A percentile compares a stretch with the other conserved stretches of the same genome.
Conservation (phyloP, 73 alveolate species). For the Uronychia setigera region DNA sequence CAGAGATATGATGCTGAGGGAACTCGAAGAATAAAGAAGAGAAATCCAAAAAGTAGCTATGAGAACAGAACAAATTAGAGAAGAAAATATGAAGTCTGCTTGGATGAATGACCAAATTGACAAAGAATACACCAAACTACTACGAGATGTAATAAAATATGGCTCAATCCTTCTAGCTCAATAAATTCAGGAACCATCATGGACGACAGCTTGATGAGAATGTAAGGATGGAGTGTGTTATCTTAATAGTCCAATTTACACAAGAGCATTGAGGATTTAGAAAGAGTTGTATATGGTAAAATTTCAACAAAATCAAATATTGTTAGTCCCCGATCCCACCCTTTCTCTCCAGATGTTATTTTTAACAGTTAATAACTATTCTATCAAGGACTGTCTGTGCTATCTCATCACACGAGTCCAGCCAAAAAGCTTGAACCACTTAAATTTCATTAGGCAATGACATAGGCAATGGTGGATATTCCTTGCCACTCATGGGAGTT, state of each 20-base stretch:
- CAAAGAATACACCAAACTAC: neutral
- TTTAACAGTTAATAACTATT: no score
- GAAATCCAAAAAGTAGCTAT: neutral
- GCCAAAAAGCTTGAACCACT: no score
- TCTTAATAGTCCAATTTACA: neutral
- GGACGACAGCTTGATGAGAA: neutral
- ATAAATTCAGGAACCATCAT: neutral
- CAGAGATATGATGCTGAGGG: neutral
- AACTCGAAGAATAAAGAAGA: neutral
- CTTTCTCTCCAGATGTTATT: no score
- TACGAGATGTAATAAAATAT: neutral
- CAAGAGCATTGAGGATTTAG: neutral
- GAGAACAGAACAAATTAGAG: neutral
- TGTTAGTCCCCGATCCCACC: neutral
- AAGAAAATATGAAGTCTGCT: neutral
- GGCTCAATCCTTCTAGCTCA: neutral
- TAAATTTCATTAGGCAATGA: no score
- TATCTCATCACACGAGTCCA: no score
- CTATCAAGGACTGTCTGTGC: no score
- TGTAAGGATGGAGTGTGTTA: neutral
- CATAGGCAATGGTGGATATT: no score
- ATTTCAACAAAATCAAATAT: neutral
- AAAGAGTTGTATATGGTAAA: neutral
- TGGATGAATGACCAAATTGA: neutral
- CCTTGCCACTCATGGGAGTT: no score